Evolutionary conservation across 108 stramenopile species (phyloP).

Genomic region (Craspedostauros australis): DNA sequence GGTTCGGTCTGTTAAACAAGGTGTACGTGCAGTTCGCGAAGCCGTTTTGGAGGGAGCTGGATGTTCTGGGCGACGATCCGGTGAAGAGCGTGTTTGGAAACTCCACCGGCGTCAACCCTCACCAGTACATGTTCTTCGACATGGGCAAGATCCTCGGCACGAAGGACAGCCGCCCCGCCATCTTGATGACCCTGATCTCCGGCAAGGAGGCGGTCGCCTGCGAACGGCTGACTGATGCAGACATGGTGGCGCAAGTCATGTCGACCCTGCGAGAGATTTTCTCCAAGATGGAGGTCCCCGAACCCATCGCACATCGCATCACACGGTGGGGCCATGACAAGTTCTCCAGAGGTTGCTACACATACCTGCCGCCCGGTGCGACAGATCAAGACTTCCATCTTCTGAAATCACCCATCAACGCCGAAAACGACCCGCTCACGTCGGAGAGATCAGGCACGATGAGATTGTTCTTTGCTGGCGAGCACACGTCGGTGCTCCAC

Average conservation of each 20-base stretch:
- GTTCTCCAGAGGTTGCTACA: slow-evolving; percentile 49
- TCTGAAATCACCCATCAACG: slow-evolving; percentile 48
- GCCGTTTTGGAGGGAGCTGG: slow-evolving; percentile 41
- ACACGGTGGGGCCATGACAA: slow-evolving; percentile 51
- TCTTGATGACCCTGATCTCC: slow-evolving; percentile 51
- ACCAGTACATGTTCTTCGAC: slow-evolving; percentile 68
- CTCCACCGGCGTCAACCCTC: slow-evolving; percentile 39
- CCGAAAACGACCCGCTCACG: slow-evolving; percentile 44
- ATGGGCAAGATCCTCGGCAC: slow-evolving; percentile 30
- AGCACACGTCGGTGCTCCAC: slow-evolving; percentile 71
- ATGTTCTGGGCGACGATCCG: slow-evolving; percentile 12
- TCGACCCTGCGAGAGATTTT: slow-evolving; percentile 35
- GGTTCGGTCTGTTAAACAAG: slow-evolving; percentile 70
- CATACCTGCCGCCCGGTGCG: slow-evolving; percentile 50
- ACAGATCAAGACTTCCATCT: slow-evolving; percentile 54
- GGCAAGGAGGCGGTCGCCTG: slow-evolving; percentile 42
- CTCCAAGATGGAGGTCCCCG: slow-evolving; percentile 19
- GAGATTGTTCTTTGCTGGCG: slow-evolving; percentile 76
- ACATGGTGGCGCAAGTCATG: slow-evolving; percentile 33
- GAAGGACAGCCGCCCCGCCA: slow-evolving; percentile 25
- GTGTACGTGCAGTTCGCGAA: slow-evolving; percentile 43
- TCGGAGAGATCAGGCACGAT: slow-evolving; percentile 46
- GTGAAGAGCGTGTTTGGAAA: slow-evolving; percentile 50
- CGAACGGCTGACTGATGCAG: slow-evolving; percentile 34
- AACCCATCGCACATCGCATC: slow-evolving; percentile 25